Base-by-base conservation (phyloP, 345 rosid species). In the Laguncularia racemosa region DNA sequence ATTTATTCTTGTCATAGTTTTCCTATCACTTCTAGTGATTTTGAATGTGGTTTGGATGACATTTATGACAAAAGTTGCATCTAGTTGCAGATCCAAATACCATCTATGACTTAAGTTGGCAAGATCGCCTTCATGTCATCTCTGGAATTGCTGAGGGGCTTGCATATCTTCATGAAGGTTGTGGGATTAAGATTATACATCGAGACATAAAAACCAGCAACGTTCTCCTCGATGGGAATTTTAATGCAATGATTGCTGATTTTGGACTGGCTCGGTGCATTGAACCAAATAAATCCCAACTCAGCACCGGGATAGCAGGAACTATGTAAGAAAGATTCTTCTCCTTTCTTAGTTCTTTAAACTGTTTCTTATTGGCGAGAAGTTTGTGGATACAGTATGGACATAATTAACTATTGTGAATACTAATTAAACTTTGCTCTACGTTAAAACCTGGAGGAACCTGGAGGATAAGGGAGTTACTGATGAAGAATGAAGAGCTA, bases 231-330 rank as follows among this genome's bases (percentile, higher is more conserved):
- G 70, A 66, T 3, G 64, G 59, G 44, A 48, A 55, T 55, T 59
- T 59, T 53, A 20, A 45, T 17, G 59, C 70, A 2, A 66, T 53
- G 65, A 18, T 66, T 3, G 70, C 70, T 0, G 70, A 66, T 28
- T 66, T 66, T 50, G 70, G 70, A 15, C 65, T 66, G 16, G 70
- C 55, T 50, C 64, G 70, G 54, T 48, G 60, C 50, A 38, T 66
- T 14, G 70, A 28, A 12, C 20, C 59, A 3, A 54, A 59, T 33
- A 48, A 46, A 50, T 46, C 54, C 47, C 65, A 66, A 55, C 65
- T 66, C 17, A 66, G 64, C 59, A 66, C 70, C 0, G 65, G 70
- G 16, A 49, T 66, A 0, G 70, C 70, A 44, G 70, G 70, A 44
- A 66, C 70, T 28, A 59, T 59, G 70, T 66, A 54, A 59, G 70